phyloP scores from a whole-genome alignment of 2,329 filamentous ascomycete genomes.

The Penicillium aurantiogriseum region DNA sequence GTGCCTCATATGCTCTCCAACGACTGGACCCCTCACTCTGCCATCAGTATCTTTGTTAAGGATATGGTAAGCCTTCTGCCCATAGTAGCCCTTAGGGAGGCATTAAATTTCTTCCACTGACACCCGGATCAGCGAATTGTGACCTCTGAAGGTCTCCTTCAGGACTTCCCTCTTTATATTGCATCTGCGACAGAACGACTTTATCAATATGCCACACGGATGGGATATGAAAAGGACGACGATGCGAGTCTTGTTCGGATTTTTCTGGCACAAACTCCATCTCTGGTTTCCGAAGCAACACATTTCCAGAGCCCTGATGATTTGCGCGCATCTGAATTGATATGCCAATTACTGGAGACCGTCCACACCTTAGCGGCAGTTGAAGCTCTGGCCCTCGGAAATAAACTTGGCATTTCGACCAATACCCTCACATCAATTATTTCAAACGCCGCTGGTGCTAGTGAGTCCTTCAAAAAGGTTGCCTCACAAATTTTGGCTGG shows the following conservation, averaged over 20 bases:
- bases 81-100: background rate
- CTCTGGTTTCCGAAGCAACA: constrained; percentile 5
- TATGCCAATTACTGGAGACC: constrained; percentile 8
- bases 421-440: constrained; percentile 9
- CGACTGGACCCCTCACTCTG: constrained; percentile 45
- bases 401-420: constrained; percentile 5
- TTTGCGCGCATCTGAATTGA: background rate
- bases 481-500: background rate
- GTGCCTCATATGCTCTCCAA: constrained; percentile 54
- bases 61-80: constrained; percentile 21
- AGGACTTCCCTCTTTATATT: constrained; percentile 10
- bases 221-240: constrained; percentile 12
- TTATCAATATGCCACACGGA: constrained; percentile 3
- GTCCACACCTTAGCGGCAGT: constrained; percentile 9
- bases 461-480: constrained; percentile 5
- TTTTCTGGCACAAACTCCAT: constrained; percentile 4
- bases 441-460: constrained; percentile 9
- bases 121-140: constrained; percentile 10
- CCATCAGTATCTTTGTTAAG: constrained; percentile 39
- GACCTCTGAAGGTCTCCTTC: constrained; percentile 7
- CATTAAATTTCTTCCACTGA: background rate
- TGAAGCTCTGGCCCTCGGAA: constrained; percentile 12
- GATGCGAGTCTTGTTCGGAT: constrained; percentile 9
- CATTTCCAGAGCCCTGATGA: background rate
- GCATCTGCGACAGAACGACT: constrained; percentile 10